A percentile compares a stretch with the other conserved stretches of the same genome.
These are phyloP conservation scores for Suillus lakei DNA, from an alignment of 768 basidiomycete genomes.

Conservation along the genomic window DNA sequence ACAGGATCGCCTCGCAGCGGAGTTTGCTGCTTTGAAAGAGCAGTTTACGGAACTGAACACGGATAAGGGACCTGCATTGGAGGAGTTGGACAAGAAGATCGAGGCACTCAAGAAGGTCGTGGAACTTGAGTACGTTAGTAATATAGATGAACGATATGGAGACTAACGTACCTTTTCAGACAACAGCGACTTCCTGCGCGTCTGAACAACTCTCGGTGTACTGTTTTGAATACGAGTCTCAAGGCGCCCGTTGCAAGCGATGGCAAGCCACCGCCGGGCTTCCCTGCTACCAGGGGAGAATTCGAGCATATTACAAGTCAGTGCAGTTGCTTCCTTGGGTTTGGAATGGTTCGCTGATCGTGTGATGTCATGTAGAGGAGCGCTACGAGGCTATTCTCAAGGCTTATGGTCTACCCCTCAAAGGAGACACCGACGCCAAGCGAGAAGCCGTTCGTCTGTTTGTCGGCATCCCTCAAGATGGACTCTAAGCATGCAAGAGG, in stretches of 20 bases:
- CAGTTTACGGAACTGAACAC: slow-evolving; percentile 23
- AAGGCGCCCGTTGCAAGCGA: slow-evolving; percentile 33
- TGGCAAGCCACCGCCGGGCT: slow-evolving; percentile 41
- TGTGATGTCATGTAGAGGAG: slow-evolving; percentile 35
- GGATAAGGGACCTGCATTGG: slow-evolving; percentile 26
- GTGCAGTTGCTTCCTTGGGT: not conserved
- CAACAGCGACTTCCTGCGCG: slow-evolving; percentile 43
- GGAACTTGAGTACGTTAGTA: slow-evolving; percentile 37
- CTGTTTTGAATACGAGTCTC: slow-evolving; percentile 36
- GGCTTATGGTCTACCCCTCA: slow-evolving; percentile 36
- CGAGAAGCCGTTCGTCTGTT: slow-evolving; percentile 43
- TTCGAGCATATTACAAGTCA: slow-evolving; percentile 52
- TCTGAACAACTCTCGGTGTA: slow-evolving; percentile 40
- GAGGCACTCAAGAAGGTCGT: slow-evolving; percentile 35
- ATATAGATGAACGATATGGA: not conserved
- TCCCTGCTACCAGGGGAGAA: slow-evolving; percentile 45
- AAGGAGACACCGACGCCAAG: slow-evolving; percentile 46
- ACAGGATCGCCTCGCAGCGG: slow-evolving; percentile 37
- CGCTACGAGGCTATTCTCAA: slow-evolving; percentile 45
- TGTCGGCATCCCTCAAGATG: slow-evolving; percentile 38
- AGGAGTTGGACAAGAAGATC: slow-evolving; percentile 42
- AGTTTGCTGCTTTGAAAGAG: slow-evolving; percentile 36
- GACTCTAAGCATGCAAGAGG: slow-evolving; percentile 10
- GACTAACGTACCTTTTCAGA: slow-evolving; percentile 21
- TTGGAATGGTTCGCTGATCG: not conserved